Evolutionary conservation across 768 basidiomycete species (phyloP), one percentile per base, ranked within the genome.

Genomic region (Obba rivulosa): DNA sequence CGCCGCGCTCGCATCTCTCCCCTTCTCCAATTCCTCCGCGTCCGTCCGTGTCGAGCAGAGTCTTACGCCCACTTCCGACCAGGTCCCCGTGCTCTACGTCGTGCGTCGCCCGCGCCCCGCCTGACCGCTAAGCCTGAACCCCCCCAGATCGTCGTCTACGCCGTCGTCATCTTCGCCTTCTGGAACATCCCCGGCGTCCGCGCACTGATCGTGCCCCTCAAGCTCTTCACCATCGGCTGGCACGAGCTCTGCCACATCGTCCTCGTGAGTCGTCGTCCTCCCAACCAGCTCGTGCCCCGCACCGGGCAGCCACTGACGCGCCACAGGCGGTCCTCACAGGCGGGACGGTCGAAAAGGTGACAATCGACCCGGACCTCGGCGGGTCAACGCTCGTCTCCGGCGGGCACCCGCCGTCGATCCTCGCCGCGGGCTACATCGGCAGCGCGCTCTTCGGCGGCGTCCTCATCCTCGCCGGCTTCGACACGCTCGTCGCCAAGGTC

Each of bases 401-500:
- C 21, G 91, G 90, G 18, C 71, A 74, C 48, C 83, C 87, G 9
- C 69, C 77, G 4, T 73, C 83, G 51, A 87, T 90, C 53, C 75
- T 92, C 28, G 71, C 83, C 9, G 77, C 90, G 8, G 90, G 91
- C 22, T 93, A 93, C 64, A 62, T 92, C 28, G 91, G 91, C 17
- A 91, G 88, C 10, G 82, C 86, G 8, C 64, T 92, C 9, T 73
- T 93, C 21, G 91, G 91, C 16, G 91, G 85, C 4, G 71, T 84
- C n/a, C 86, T 93, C 57, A 75, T 92, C 20, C 71, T 92, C 22
- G 87, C 83, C 34, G 88, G 88, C 16, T 93, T 88, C 72, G 85
- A 92, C 62, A 92, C 87, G 2, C 79, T 95, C 16, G 87, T 91
- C 11, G 86, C 92, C 28, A 97, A 97, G 67, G 80, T 96, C 49